phyloP scores from a whole-genome alignment of 768 basidiomycete species.

The Boletus edulis region DNA sequence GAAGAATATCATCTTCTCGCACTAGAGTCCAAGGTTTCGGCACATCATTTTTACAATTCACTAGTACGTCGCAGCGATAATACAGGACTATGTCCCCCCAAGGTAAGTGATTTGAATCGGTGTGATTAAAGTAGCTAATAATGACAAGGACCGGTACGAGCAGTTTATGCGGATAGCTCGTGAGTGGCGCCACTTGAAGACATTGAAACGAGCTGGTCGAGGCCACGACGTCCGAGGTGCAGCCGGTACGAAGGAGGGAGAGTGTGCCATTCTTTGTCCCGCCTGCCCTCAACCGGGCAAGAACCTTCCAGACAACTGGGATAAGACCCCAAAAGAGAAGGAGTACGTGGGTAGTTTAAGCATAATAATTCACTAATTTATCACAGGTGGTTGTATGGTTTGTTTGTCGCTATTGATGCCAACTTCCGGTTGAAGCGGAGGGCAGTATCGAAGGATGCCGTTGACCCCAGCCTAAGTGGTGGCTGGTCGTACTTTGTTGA shows the following conservation, averaged over 20 bases:
- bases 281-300: background rate
- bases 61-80: background rate
- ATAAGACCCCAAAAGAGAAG: background rate
- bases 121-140: too few relatives aligned
- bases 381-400: background rate
- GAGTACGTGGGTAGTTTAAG: too few relatives aligned
- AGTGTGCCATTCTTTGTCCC: background rate
- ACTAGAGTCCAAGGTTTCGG: background rate
- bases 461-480: background rate
- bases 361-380: too few relatives aligned
- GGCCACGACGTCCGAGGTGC: background rate
- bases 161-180: background rate
- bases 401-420: background rate
- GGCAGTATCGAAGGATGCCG: background rate
- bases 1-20: background rate
- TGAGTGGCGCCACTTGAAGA: constrained; percentile 2
- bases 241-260: background rate
- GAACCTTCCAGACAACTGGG: background rate
- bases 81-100: background rate
- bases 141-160: background rate
- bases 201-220: background rate
- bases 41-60: background rate
- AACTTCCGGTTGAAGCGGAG: background rate
- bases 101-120: too few relatives aligned
- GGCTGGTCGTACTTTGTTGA: background rate